phyloP scores from a whole-genome alignment of 2,329 filamentous ascomycete genomes.

The Verticillium alfalfae region DNA sequence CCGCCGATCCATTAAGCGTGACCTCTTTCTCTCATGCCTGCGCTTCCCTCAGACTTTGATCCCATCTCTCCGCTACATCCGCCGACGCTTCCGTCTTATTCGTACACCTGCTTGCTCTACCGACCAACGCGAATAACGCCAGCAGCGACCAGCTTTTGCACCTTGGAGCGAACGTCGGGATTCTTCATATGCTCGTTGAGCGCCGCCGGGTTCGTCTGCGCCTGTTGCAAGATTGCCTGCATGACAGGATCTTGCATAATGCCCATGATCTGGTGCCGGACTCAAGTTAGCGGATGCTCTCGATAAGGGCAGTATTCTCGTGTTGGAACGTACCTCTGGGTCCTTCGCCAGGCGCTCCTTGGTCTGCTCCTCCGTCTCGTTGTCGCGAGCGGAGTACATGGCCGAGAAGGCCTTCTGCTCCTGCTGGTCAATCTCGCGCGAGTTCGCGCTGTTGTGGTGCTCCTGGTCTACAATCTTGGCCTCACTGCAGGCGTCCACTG shows the following conservation, averaged over 20 bases:
- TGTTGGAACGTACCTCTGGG: constrained; percentile 64
- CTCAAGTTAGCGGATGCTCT: constrained; percentile 10
- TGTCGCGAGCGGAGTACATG: constrained; percentile 86
- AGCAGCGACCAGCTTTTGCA: constrained; percentile 90
- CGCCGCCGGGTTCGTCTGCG: constrained; percentile 85
- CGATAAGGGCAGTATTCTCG: background rate
- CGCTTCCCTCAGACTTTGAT: background rate
- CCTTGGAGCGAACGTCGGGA: constrained; percentile 74
- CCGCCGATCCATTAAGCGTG: background rate
- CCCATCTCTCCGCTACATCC: background rate
- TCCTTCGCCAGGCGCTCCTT: constrained; percentile 85
- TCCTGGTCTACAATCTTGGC: constrained; percentile 72
- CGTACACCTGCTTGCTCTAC: constrained; percentile 12
- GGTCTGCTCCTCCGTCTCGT: constrained; percentile 94
- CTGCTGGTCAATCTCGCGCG: constrained; percentile 87
- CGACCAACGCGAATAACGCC: constrained; percentile 79
- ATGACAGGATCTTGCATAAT: constrained; percentile 96
- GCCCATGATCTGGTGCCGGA: constrained; percentile 60
- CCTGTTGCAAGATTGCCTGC: constrained; percentile 95
- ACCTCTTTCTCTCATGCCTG: background rate
- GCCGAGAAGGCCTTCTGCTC: constrained; percentile 87
- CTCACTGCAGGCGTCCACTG: constrained; percentile 81
- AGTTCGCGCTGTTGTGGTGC: constrained; percentile 65
- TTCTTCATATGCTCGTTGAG: constrained; percentile 98
- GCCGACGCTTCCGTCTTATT: background rate